Evolutionary conservation across 345 rosid species (phyloP).

Genomic region (Camelina sativa): DNA sequence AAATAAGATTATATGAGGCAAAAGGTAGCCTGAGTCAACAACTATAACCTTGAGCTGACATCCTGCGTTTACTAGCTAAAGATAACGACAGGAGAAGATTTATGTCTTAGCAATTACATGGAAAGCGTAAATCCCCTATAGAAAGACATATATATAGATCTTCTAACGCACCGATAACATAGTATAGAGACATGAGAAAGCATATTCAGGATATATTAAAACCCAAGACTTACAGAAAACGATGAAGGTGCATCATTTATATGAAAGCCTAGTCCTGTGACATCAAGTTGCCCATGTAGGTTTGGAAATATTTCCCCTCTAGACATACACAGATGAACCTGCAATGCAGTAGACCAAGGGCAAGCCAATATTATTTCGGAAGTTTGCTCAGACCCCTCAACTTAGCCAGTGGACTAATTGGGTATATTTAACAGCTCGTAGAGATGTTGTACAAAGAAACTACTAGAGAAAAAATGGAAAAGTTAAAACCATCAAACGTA

Average conservation of each 20-base stretch:
- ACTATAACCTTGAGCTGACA: slow-evolving; percentile 17
- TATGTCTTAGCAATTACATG: slow-evolving; percentile 14
- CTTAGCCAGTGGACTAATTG: slow-evolving; percentile 23
- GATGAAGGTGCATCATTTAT: slow-evolving; percentile 86
- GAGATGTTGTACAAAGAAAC: slow-evolving; percentile 20
- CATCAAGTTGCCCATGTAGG: slow-evolving; percentile 90
- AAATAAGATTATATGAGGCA: slow-evolving; percentile 13
- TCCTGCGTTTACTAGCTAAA: slow-evolving; percentile 17
- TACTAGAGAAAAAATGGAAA: not conserved
- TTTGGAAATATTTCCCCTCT: slow-evolving; percentile 91
- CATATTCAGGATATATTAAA: slow-evolving; percentile 31
- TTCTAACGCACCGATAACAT: slow-evolving; percentile 2
- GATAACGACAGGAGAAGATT: slow-evolving; percentile 13
- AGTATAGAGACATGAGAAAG: slow-evolving; percentile 32
- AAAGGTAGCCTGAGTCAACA: slow-evolving; percentile 24
- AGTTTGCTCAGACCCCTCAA: slow-evolving; percentile 10
- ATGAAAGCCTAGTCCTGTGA: slow-evolving; percentile 81
- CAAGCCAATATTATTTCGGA: slow-evolving; percentile 1
- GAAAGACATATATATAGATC: slow-evolving; percentile 13
- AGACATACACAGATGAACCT: slow-evolving; percentile 96
- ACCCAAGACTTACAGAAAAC: slow-evolving; percentile 72
- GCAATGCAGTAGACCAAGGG: slow-evolving; percentile 39
- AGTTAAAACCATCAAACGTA: not conserved
- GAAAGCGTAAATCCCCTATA: slow-evolving; percentile 8
- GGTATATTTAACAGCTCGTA: not conserved